Percentiles rank a stretch among this genome's conserved stretches.
Conservation (phyloP, 2,329 filamentous ascomycete species). For the Lasiodiplodia gonubiensis region DNA sequence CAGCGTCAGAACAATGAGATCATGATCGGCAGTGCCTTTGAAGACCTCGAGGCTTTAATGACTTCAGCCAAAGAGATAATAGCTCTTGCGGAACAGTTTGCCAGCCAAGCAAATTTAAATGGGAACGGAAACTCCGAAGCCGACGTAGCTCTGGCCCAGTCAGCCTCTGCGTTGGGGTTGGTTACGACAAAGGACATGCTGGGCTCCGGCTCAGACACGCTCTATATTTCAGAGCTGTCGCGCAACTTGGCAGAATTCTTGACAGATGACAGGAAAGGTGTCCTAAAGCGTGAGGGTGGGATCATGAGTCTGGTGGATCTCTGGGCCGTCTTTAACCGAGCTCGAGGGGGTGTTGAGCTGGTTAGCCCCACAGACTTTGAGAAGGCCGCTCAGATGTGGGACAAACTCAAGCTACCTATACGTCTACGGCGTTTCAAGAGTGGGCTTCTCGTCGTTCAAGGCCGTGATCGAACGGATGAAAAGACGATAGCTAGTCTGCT, state of each 20-base stretch:
- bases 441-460: slow-evolving; percentile 92
- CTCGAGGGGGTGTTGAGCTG: slow-evolving; percentile 89
- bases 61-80: slow-evolving; percentile 96
- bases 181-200: slow-evolving; percentile 97
- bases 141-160: slow-evolving; percentile 77
- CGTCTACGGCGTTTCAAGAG: slow-evolving; percentile 88
- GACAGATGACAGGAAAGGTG: slow-evolving; percentile 45
- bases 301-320: slow-evolving; percentile 49
- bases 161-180: slow-evolving; percentile 81
- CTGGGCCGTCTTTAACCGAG: slow-evolving; percentile 80
- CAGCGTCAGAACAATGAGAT: slow-evolving; percentile 91
- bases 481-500: slow-evolving; percentile 80
- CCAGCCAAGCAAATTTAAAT: slow-evolving; percentile 66
- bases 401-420: slow-evolving; percentile 82
- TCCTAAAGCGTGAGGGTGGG: slow-evolving; percentile 45
- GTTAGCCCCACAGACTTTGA: slow-evolving; percentile 92
- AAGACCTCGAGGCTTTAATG: slow-evolving; percentile 96
- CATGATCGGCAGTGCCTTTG: slow-evolving; percentile 91
- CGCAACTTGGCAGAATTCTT: slow-evolving; percentile 48
- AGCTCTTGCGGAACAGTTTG: slow-evolving; percentile 86
- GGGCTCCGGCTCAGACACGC: slow-evolving; percentile 75
- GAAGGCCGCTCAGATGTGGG: slow-evolving; percentile 87
- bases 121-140: slow-evolving; percentile 69
- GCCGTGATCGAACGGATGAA: slow-evolving; percentile 85
- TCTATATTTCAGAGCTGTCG: slow-evolving; percentile 75